Base-by-base conservation (phyloP, 2,329 filamentous ascomycete genomes). In the Lecanicillium sp. region DNA sequence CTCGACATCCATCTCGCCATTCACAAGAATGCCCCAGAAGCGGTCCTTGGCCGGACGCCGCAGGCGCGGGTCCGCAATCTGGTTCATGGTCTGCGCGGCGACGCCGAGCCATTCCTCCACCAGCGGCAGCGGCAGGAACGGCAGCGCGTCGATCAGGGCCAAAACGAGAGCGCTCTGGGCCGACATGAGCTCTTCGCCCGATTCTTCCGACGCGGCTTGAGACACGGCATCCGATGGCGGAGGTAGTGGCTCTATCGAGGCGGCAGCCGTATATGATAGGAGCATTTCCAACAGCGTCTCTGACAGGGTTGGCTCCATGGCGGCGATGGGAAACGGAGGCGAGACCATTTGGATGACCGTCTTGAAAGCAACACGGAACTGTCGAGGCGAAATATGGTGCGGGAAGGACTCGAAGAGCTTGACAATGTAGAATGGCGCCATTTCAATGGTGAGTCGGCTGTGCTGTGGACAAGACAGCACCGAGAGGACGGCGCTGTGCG, bases 1-100 rank as follows among this genome's bases (percentile, higher is more conserved):
- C 55, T 94, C 85, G 17, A 94, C 81, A 59, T 95, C 88, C 78
- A 95, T 84, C 63, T 94, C 87, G 4, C 87, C 87, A 49, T 74
- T 80, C 29, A 81, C 81, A 9, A 95, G 62, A 3, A 87, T 73
- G 42, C 92, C 81, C 80, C 85, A 88, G 58, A 94, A 84, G 36
- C 87, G 69, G 46, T 78, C 72, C 53, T 80, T 79, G 28, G 81
- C 85, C 3, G 69, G 65, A 33, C 79, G 72, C 31, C 79, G 71
- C 66, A 89, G 77, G 4, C 52, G 58, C 1, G 68, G 60, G 45
- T 87, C 79, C 3, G 67, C 58, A 19, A 94, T 74, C 13, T 62
- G 61, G 47, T 81, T 79, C 43, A 92, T 65, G 12, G 86, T 64
- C 34, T 79, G 71, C 1, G 84, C 87, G 14, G 80, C 71, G 15